A percentile compares a stretch with the other conserved stretches of the same genome.
These are phyloP conservation scores for Linnemannia exigua DNA, from an alignment of 192 early-diverging fungal genomes.

Conservation along the genomic window DNA sequence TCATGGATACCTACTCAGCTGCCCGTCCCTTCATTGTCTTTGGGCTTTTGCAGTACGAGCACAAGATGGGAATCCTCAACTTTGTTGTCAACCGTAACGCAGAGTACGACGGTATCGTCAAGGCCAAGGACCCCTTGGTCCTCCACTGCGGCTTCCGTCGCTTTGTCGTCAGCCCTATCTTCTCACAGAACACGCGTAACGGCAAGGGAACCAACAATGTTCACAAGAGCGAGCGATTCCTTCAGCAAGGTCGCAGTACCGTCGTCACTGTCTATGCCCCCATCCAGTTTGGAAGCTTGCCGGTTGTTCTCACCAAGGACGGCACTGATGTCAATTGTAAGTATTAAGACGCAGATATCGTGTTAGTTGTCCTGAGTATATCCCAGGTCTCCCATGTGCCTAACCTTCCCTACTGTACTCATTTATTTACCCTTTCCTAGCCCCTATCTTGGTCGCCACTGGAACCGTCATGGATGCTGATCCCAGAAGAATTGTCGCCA, in stretches of 20 bases:
- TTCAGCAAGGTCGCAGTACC: conserved; percentile 77
- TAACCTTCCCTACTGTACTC: neutral
- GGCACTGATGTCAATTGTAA: conserved; percentile 67
- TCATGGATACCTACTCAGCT: conserved; percentile 66
- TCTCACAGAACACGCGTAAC: conserved; percentile 86
- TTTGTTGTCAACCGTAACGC: conserved; percentile 79
- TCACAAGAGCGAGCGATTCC: conserved; percentile 95
- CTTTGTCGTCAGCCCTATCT: conserved; percentile 88
- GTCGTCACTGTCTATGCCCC: conserved; percentile 94
- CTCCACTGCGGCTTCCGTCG: conserved; percentile 92
- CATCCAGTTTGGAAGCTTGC: conserved; percentile 90
- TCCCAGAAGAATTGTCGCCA: conserved; percentile 91
- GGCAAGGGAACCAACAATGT: conserved; percentile 90
- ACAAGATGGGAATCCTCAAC: conserved; percentile 93
- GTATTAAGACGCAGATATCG: neutral
- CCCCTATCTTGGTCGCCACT: conserved; percentile 80
- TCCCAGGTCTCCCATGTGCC: neutral
- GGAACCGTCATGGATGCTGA: conserved; percentile 83
- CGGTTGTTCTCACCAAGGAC: conserved; percentile 86
- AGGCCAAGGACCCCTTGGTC: conserved; percentile 94
- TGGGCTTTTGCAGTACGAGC: conserved; percentile 85
- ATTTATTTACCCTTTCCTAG: conserved; percentile 19
- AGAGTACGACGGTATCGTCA: conserved; percentile 84
- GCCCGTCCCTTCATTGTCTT: conserved; percentile 69
- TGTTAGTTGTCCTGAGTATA: neutral